Evolutionary conservation across 106 monocot genomes (phyloP), one percentile per base, ranked within the genome.

Genomic region (Xerophyta viscosa): DNA sequence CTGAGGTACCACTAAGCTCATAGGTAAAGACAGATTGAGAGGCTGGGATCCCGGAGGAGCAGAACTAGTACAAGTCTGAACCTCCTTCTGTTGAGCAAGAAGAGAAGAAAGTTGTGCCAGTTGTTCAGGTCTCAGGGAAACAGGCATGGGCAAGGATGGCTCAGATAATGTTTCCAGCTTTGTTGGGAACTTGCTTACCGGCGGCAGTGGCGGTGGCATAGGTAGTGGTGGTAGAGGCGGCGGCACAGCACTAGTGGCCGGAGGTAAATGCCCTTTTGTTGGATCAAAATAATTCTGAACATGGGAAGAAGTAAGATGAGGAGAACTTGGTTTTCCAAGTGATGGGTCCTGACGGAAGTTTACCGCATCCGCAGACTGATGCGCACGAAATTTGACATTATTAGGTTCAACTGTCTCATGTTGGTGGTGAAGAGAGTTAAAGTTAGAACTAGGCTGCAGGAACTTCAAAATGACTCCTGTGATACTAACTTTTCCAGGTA

Each of bases 401-500:
- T 52, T 83, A 8, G 58, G 36, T 21, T 78, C 67, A 33, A 41
- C 29, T 12, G 25, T 50, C 50, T 77, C 77, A 26, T 54, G 29
- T 45, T 60, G 67, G 57, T 71, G 64, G 24, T 61, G 73, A 41
- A 68, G 57, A 57, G 81, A 74, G 47, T 43, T 60, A 19, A 69
- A 66, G 45, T 63, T 63, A 29, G 67, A 60, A 68, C 54, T 63
- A 17, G 72, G 55, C 41, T 88, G 81, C 64, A 76, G 75, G 50
- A 96, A 96, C 45, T 58, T 78, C 29, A 96, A 49, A 54, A 96
- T 66, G 14, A 96, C 81, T 31, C 96, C 96, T 68, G 96, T 85
- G 45, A 96, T 96, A 64, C 96, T 96, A 28, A 96, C 52, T 75
- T 96, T 96, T 23, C 96, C 96, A 8, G 96, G 88, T 13, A 96